Evolutionary conservation across 1,139 yeast species (phyloP), one percentile per base, ranked within the genome.

Genomic region (Magnusiomyces magnusii): DNA sequence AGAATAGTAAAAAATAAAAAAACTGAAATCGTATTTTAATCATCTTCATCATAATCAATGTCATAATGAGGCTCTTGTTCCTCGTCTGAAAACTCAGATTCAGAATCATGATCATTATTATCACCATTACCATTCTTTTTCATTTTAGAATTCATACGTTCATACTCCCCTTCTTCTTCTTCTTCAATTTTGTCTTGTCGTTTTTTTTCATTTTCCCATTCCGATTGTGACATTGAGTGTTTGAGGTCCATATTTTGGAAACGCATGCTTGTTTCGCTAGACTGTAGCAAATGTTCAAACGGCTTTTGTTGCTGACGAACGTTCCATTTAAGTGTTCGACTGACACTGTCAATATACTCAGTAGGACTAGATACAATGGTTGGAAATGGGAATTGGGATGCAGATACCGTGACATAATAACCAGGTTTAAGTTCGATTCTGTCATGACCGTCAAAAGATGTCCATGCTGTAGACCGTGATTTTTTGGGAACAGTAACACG

Each of bases 251-350:
- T 7, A n/a, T 53, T 23, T 41, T 53, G 49, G 50, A 41, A 53
- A 10, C 31, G 41, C 23, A 24, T n/a, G 13, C 52, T 15, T 2
- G 51, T 9, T 27, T 34, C 53, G 3, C 41, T 55, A 7, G 62
- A 57, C 44, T 39, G 44, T 5, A 60, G 54, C 42, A 60, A 51
- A 42, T 60, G 61, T 25, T 58, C 62, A 42, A 88, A 86, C 2
- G 95, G 87, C 65, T 86, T 86, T 71, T 89, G 97, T 64, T 80
- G 84, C 68, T 88, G 92, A 61, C 96, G 78, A 19, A 80, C 86
- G 69, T 90, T 90, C 97, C 97, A 90, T 70, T 88, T 86, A 69
- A 90, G 75, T 54, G 90, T 87, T 56, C 95, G 77, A 66, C 92
- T 84, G 15, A 89, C 95, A 64, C 90, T 84, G 68, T 88, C 93